These are phyloP conservation scores for Phytophthora fragariaefolia DNA, from an alignment of 352 stramenopile species.

Conservation along the genomic window DNA sequence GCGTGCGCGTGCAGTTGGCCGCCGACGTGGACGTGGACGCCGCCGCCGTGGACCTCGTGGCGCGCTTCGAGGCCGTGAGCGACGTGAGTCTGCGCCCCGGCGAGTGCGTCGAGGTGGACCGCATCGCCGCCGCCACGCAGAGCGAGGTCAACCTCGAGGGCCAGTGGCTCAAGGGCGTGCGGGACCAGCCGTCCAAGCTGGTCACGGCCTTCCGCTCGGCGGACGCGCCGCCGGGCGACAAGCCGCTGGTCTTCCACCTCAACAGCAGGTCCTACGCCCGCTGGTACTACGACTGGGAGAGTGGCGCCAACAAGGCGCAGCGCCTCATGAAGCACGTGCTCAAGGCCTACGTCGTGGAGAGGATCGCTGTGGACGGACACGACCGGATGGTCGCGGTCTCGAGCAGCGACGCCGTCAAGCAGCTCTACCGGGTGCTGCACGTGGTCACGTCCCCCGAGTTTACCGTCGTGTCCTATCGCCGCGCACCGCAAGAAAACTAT, in stretches of 20 bases:
- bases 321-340: constrained; percentile 76
- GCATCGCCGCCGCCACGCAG: constrained; percentile 45
- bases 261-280: constrained; percentile 51
- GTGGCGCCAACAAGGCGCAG: constrained; percentile 70
- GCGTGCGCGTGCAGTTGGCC: constrained; percentile 45
- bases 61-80: constrained; percentile 45
- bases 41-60: constrained; percentile 31
- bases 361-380: constrained; percentile 39
- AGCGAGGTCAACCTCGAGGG: constrained; percentile 65
- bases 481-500: constrained; percentile 41
- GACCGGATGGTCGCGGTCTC: constrained; percentile 33
- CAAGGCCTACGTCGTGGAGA: constrained; percentile 61
- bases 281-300: constrained; percentile 86
- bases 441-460: constrained; percentile 67
- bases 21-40: constrained; percentile 9
- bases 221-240: constrained; percentile 20
- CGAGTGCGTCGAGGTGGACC: constrained; percentile 52
- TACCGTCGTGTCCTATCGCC: constrained; percentile 73
- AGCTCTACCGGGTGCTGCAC: constrained; percentile 53
- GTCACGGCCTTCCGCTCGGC: constrained; percentile 25
- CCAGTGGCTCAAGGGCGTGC: constrained; percentile 57
- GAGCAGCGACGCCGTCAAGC: constrained; percentile 18
- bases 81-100: constrained; percentile 47
- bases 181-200: constrained; percentile 49
- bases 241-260: constrained; percentile 56